Base-by-base conservation (phyloP, 768 basidiomycete species). In the Porphyrellus cyaneotinctus region DNA sequence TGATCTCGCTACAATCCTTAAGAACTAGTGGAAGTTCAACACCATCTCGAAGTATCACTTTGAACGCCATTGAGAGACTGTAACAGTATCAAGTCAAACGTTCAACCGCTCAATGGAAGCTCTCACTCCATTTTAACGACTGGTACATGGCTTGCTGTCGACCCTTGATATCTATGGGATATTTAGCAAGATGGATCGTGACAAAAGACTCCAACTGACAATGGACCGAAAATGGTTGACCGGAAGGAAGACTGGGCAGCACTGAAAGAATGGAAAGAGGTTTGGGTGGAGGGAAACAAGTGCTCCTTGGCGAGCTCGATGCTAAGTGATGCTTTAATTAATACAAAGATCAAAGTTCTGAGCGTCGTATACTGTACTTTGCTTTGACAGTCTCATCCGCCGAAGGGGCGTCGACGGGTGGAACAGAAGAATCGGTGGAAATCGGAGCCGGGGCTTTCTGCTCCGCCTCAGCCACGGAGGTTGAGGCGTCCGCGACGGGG, bases 191-290 rank as follows among this genome's bases (percentile, higher is more conserved):
- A 36, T 14, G 13, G 13, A 43, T 2, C 23, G 38, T 26, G 30
- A 44, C 6, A 35, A 43, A 20, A 24, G 37, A 59, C 44, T 35
- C 39, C 45, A 52, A 72, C 83, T 59, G 49, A 85, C 85, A 85
- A 63, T 47, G 82, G 81, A 20, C 83, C 84, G 58, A 87, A 87
- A 24, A 87, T 86, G 1, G 84, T 85, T n/a, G 79, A 73, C 33
- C 70, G 70, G 52, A 71, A 78, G 70, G 79, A 82, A 9, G 64
- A 60, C 4, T 69, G 51, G 15, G 48, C 11, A 1, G 59, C 23
- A n/a, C 37, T 50, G 52, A 67, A 63, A 49, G 64, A 45, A 49
- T 46, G 45, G 49, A 58, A 47, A 55, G 61, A 43, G 30, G 61
- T 54, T 30, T 62, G 58, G 8, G 61, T 58, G 11, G 71, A 64